These are phyloP conservation scores for Amoebophrya sp. DNA, from an alignment of 169 alveolate genomes.

Conservation along the genomic window DNA sequence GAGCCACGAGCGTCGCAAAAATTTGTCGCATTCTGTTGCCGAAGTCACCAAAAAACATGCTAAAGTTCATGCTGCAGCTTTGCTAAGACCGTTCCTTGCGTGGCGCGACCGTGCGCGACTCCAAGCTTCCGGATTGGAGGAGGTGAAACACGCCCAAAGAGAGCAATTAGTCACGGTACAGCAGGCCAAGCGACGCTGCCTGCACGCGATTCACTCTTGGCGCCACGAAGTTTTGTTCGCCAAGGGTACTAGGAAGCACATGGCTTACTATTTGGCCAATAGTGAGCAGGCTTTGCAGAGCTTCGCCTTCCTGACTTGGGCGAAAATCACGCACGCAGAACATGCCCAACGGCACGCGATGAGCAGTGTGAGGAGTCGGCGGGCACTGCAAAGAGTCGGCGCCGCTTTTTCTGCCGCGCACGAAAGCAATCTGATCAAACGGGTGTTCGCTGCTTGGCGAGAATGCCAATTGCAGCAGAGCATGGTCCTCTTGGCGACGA, in stretches of 20 bases:
- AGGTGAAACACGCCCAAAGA: too few species aligned
- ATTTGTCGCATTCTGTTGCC: not conserved
- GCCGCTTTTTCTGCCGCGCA: not conserved
- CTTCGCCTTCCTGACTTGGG: not conserved
- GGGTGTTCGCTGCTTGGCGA: not conserved
- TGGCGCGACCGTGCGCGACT: not conserved
- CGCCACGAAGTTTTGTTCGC: not conserved
- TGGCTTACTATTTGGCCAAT: not conserved
- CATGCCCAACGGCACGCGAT: too few species aligned
- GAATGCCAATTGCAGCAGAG: not conserved
- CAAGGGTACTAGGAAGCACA: not conserved
- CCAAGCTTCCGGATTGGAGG: not conserved
- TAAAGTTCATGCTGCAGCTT: not conserved
- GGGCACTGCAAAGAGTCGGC: not conserved
- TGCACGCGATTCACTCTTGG: not conserved
- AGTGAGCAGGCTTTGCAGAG: not conserved
- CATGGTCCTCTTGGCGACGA: not conserved
- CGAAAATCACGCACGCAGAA: too few species aligned
- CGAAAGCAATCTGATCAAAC: not conserved
- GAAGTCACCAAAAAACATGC: not conserved
- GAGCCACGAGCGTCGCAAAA: not conserved
- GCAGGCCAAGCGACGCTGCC: not conserved
- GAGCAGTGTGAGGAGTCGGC: too few species aligned
- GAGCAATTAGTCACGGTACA: not conserved
- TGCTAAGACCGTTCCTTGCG: not conserved